Base-by-base conservation (phyloP, 164 flowering plant species). In the Sextonia rubra region DNA sequence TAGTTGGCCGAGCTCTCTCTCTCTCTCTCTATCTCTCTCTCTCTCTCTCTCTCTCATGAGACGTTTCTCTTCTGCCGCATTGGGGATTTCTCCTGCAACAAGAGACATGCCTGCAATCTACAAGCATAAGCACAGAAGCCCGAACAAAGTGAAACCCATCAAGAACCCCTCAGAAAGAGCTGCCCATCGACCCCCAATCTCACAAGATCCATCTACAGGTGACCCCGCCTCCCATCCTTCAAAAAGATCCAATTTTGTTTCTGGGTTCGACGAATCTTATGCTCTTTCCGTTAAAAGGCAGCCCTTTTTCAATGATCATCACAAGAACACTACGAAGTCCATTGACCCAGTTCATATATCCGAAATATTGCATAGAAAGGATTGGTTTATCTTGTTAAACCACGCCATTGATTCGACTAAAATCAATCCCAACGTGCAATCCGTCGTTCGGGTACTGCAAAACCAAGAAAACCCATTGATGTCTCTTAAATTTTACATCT, bases 301-400 rank as follows among this genome's bases (percentile, higher is more conserved):
- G 73, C 66, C 37, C 64, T 55, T 60, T 79, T 70, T 77, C 1
- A 49, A 30, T 70, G n/a, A 52, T 70, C 70, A 76, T 24, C 44
- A 24, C 26, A 8, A 12, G 44, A 17, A 14, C 73, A 64, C 2
- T 22, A 2, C 18, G 25, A 76, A 75, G 20, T 76, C 77, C 8
- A 72, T 85, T 73, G 92, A 90, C 78, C 91, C 75, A 73, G 74
- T 20, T 4, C 85, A 85, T 71, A 22, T 92, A 4, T 76, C 85
- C 18, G 79, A 76, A 60, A 76, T 91, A 71, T 77, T 92, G 0
- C 77, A 80, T 0, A 80, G 90, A 72, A 87, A 89, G 60, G 97
- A 91, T 77, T 93, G 99, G 94, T 79, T 74, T 83, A 75, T 88
- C 60, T 74, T 90, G 84, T 85, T 94, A 29, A 84, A 81, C 69